Conservation (phyloP, 2,329 filamentous ascomycete species). For the Cordyceps pruinosa region DNA sequence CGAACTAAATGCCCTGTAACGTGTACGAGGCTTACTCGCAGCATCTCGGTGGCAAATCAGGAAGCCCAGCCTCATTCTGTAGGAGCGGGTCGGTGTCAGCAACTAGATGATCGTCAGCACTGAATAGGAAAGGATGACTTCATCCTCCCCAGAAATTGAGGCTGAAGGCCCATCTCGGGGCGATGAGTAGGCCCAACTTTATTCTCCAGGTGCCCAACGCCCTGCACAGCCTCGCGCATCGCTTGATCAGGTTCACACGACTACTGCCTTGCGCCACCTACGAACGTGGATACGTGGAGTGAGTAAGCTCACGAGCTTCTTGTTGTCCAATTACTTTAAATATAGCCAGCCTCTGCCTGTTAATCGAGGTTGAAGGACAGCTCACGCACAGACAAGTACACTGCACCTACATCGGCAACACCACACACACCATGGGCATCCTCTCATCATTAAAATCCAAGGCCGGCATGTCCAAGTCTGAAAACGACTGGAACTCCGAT, state of each 20-base stretch:
- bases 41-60: not conserved
- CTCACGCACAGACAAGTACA: not conserved
- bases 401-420: not conserved
- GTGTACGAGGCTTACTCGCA: not conserved
- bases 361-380: not conserved
- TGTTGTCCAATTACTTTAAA: not conserved
- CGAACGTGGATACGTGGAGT: not conserved
- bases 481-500: not conserved
- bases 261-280: not conserved
- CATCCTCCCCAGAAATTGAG: not conserved
- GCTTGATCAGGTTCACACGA: not conserved
- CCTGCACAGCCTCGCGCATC: not conserved
- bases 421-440: not conserved
- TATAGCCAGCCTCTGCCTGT: not conserved
- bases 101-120: not conserved
- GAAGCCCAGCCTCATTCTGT: not conserved
- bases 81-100: not conserved
- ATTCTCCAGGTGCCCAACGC: not conserved
- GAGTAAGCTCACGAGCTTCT: not conserved
- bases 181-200: not conserved
- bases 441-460: slow-evolving; percentile 1
- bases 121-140: not conserved
- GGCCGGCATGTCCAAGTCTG: not conserved
- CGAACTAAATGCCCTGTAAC: too few species aligned
- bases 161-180: not conserved